phyloP scores from a whole-genome alignment of 495 filamentous ascomycete species.

The Diplogelasinospora grovesii region DNA sequence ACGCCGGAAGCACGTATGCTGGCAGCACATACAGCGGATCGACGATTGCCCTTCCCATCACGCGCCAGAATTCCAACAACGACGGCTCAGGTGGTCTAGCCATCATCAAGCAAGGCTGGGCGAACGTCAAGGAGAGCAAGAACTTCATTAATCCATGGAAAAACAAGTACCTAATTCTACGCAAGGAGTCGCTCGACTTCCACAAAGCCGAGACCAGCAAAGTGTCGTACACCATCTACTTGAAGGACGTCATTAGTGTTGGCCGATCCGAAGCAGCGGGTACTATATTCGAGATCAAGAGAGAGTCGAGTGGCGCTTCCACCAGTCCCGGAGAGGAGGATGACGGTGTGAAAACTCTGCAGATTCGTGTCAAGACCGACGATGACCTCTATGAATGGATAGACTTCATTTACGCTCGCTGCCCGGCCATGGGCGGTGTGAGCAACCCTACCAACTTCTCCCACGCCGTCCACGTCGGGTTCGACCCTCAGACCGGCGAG shows the following conservation, averaged over 20 bases:
- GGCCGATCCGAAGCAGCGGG: slow-evolving; percentile 76
- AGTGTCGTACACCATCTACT: slow-evolving; percentile 66
- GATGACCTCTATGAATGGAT: slow-evolving; percentile 98
- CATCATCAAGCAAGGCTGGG: slow-evolving; percentile 82
- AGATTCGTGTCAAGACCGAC: slow-evolving; percentile 85
- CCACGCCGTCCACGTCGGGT: slow-evolving; percentile 94
- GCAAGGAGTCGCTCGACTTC: slow-evolving; percentile 84
- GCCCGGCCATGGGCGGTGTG: slow-evolving; percentile 94
- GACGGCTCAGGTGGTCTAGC: slow-evolving; percentile 57
- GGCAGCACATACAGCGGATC: slow-evolving; percentile 55
- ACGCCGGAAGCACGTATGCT: too few species aligned
- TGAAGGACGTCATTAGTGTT: slow-evolving; percentile 80
- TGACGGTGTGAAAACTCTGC: slow-evolving; percentile 68
- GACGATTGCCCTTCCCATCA: slow-evolving; percentile 61
- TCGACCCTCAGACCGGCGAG: slow-evolving; percentile 86
- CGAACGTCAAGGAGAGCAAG: slow-evolving; percentile 82
- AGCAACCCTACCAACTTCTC: slow-evolving; percentile 97
- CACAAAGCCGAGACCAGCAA: slow-evolving; percentile 84
- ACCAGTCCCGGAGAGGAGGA: slow-evolving; percentile 61
- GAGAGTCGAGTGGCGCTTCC: slow-evolving; percentile 57
- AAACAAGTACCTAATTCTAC: slow-evolving; percentile 77
- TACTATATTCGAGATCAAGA: slow-evolving; percentile 85
- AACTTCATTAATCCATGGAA: slow-evolving; percentile 78
- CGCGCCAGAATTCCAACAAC: slow-evolving; percentile 53
- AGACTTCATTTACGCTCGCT: slow-evolving; percentile 91